Evolutionary conservation across 2,329 filamentous ascomycete species (phyloP).

Genomic region (Pleurostoma richardsiae): DNA sequence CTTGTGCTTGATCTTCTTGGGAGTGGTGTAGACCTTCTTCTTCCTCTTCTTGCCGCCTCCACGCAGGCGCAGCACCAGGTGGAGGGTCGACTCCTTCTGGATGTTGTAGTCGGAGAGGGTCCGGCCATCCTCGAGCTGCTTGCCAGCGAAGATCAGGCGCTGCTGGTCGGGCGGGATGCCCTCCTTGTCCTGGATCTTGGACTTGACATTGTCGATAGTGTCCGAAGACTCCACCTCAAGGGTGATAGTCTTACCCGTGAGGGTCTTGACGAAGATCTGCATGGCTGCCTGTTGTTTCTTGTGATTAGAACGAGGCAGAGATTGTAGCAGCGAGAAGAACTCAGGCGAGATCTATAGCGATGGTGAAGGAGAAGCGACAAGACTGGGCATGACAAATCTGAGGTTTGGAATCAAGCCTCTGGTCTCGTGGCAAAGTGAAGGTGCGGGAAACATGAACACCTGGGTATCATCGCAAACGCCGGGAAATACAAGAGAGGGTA

Average conservation of each 20-base stretch:
- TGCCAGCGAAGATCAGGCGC: constrained; percentile 99
- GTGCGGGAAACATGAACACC: not conserved
- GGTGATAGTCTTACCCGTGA: constrained; percentile 99
- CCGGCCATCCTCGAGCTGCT: constrained; percentile 99
- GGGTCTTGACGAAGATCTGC: constrained; percentile 76
- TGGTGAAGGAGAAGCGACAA: constrained; percentile 27
- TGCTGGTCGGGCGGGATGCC: constrained; percentile 99
- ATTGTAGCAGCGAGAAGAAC: constrained; percentile 26
- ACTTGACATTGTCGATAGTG: constrained; percentile 99
- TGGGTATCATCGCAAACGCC: constrained; percentile 5
- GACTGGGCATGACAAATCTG: too few relatives aligned
- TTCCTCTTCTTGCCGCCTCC: constrained; percentile 99
- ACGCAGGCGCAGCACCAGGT: constrained; percentile 95
- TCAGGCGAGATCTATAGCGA: not conserved
- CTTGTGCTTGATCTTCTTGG: constrained; percentile 99
- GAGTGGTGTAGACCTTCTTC: constrained; percentile 99
- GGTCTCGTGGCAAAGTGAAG: too few relatives aligned
- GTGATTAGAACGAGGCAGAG: constrained; percentile 12
- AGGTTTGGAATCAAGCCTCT: too few relatives aligned
- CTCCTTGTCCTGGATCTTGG: constrained; percentile 98
- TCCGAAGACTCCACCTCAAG: constrained; percentile 99
- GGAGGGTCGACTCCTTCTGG: constrained; percentile 99
- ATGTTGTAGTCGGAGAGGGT: constrained; percentile 99
- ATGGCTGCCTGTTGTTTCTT: constrained; percentile 52
- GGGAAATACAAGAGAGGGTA: not conserved